Percentiles rank a stretch among this genome's conserved stretches.
These are phyloP conservation scores for Dactylonectria estremocensis DNA, from an alignment of 2,329 filamentous ascomycete genomes.

Conservation along the genomic window DNA sequence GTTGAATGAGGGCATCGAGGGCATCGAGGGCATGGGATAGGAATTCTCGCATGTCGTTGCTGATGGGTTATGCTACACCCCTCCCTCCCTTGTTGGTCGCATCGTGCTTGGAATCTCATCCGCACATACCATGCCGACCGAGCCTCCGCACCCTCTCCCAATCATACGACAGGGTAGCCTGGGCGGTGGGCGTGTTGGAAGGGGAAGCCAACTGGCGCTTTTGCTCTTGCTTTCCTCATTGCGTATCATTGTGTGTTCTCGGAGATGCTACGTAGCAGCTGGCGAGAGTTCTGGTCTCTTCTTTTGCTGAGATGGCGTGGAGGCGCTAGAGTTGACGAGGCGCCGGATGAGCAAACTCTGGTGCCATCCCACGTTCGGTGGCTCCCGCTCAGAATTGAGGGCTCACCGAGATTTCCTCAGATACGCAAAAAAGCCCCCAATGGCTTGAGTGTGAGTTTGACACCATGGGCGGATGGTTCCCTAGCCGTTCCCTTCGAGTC, in stretches of 20 bases:
- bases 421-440: not conserved
- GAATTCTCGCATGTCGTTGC: not conserved
- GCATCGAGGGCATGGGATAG: too few relatives aligned
- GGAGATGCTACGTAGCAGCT: too few relatives aligned
- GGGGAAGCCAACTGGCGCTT: not conserved
- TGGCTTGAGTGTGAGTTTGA: conserved; percentile 10
- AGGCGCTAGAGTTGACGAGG: conserved; percentile 1
- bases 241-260: too few relatives aligned
- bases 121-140: conserved; percentile 17
- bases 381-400: not conserved
- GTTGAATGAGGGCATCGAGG: conserved; percentile 3
- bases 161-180: conserved; percentile 28
- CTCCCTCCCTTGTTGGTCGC: conserved; percentile 9
- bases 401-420: too few relatives aligned
- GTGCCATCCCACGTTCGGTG: conserved; percentile 3
- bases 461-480: conserved; percentile 20
- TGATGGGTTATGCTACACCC: conserved; percentile 5
- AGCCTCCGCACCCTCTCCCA: conserved; percentile 3
- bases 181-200: not conserved
- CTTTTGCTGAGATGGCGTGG: not conserved
- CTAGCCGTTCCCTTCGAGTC: conserved; percentile 3
- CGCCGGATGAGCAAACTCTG: conserved; percentile 3
- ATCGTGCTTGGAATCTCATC: conserved; percentile 24
- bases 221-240: not conserved
- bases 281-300: not conserved